These are phyloP conservation scores for Raffaelea ambrosiae DNA, from an alignment of 2,329 filamentous ascomycete species.

Conservation along the genomic window DNA sequence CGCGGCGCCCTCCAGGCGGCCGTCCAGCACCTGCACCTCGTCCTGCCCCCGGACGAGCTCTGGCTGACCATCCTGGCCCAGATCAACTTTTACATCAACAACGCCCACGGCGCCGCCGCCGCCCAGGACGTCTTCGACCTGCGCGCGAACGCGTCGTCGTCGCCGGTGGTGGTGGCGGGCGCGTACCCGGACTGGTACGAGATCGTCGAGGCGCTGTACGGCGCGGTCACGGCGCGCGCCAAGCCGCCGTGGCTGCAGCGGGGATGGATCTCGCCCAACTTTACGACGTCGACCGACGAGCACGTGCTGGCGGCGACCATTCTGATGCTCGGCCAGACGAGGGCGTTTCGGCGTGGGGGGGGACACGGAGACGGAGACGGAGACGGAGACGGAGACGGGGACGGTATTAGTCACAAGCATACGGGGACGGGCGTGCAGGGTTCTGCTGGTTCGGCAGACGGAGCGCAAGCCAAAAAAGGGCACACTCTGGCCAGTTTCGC, in stretches of 20 bases:
- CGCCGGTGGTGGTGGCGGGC: slow-evolving; percentile 9
- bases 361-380: no score
- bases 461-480: no score
- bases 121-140: slow-evolving; percentile 31
- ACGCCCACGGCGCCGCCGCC: slow-evolving; percentile 30
- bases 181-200: slow-evolving; percentile 14
- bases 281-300: slow-evolving; percentile 28
- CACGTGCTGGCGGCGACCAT: slow-evolving; percentile 25
- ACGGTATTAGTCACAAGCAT: no score
- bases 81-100: slow-evolving; percentile 40
- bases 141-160: slow-evolving; percentile 33
- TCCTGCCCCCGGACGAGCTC: slow-evolving; percentile 42
- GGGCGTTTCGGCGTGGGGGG: slow-evolving; percentile 22
- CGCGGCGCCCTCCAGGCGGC: slow-evolving; percentile 38
- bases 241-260: slow-evolving; percentile 28
- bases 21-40: slow-evolving; percentile 39
- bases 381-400: no score
- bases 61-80: slow-evolving; percentile 47
- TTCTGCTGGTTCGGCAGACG: no score
- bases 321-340: slow-evolving; percentile 7
- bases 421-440: no score
- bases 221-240: slow-evolving; percentile 27
- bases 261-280: slow-evolving; percentile 32
- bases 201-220: slow-evolving; percentile 20
- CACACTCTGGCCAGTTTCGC: no score